Evolutionary conservation across 2,329 filamentous ascomycete genomes (phyloP).

Genomic region (Lachnellula arida): DNA sequence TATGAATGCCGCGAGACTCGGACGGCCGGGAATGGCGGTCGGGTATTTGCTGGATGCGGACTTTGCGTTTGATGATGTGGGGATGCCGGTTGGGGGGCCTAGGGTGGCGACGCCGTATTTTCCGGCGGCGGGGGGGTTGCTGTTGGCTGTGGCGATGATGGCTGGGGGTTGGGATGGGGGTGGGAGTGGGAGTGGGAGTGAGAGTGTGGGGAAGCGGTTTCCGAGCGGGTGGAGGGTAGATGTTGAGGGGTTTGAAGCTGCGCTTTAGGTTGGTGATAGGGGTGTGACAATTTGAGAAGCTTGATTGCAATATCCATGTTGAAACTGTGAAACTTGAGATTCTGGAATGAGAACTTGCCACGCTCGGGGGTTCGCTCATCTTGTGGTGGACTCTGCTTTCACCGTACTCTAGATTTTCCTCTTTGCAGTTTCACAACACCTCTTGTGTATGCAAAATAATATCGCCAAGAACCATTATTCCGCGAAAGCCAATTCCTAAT

Average conservation of each 20-base stretch:
- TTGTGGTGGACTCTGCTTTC: no score
- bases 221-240: slow-evolving; percentile 45
- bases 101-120: slow-evolving; percentile 55
- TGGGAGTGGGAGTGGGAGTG: slow-evolving; percentile 46
- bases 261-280: neutral
- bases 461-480: no score
- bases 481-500: no score
- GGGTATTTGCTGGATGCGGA: slow-evolving; percentile 42
- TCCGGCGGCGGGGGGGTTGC: slow-evolving; percentile 44
- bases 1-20: slow-evolving; percentile 41
- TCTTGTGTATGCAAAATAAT: no score
- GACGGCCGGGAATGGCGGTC: slow-evolving; percentile 39
- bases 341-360: no score
- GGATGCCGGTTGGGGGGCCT: slow-evolving; percentile 48
- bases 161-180: slow-evolving; percentile 55
- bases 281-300: no score
- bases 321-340: no score
- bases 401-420: no score
- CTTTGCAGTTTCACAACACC: no score
- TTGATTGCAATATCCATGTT: no score
- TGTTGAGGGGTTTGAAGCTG: slow-evolving; percentile 42
- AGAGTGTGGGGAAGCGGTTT: slow-evolving; percentile 41
- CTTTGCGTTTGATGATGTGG: slow-evolving; percentile 52
- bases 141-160: slow-evolving; percentile 53
- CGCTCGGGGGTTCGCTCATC: no score